Conservation (phyloP, 2,329 filamentous ascomycete species). For the Pleurostoma richardsiae region DNA sequence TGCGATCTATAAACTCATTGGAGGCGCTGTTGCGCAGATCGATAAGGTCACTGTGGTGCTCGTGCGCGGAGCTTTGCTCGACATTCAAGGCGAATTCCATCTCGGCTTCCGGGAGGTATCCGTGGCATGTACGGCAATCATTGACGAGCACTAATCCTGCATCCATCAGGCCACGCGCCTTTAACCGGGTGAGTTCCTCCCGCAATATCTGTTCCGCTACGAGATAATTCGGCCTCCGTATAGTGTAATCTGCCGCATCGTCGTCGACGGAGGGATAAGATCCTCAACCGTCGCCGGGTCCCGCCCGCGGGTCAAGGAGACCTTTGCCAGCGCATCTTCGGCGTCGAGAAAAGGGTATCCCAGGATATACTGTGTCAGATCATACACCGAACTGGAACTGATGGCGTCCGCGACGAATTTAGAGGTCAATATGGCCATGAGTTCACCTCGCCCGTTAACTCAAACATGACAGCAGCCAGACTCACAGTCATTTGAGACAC, state of each 20-base stretch:
- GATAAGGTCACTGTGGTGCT: slow-evolving; percentile 15
- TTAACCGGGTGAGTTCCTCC: slow-evolving; percentile 39
- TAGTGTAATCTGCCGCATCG: slow-evolving; percentile 53
- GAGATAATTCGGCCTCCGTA: slow-evolving; percentile 33
- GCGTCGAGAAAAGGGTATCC: slow-evolving; percentile 54
- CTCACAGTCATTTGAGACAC: slow-evolving; percentile 33
- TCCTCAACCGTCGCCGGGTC: slow-evolving; percentile 30
- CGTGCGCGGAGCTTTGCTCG: slow-evolving; percentile 6
- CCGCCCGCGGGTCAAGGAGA: slow-evolving; percentile 17
- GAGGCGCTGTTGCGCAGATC: slow-evolving; percentile 28
- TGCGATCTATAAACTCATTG: slow-evolving; percentile 45
- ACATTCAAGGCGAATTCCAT: slow-evolving; percentile 42
- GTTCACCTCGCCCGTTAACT: slow-evolving; percentile 53
- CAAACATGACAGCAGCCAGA: slow-evolving; percentile 57
- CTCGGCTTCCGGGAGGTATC: slow-evolving; percentile 50
- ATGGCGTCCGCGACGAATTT: slow-evolving; percentile 55
- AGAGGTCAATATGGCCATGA: slow-evolving; percentile 54
- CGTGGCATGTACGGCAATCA: slow-evolving; percentile 38
- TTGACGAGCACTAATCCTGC: slow-evolving; percentile 52
- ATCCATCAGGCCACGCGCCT: slow-evolving; percentile 47
- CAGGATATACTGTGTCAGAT: slow-evolving; percentile 53
- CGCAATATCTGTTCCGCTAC: slow-evolving; percentile 33
- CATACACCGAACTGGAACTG: slow-evolving; percentile 49
- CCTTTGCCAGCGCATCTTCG: slow-evolving; percentile 35
- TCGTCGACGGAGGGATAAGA: slow-evolving; percentile 45